Percentiles rank a stretch among this genome's conserved stretches.
Conservation (phyloP, 2,329 filamentous ascomycete species). For the Diaporthe nobilis region DNA sequence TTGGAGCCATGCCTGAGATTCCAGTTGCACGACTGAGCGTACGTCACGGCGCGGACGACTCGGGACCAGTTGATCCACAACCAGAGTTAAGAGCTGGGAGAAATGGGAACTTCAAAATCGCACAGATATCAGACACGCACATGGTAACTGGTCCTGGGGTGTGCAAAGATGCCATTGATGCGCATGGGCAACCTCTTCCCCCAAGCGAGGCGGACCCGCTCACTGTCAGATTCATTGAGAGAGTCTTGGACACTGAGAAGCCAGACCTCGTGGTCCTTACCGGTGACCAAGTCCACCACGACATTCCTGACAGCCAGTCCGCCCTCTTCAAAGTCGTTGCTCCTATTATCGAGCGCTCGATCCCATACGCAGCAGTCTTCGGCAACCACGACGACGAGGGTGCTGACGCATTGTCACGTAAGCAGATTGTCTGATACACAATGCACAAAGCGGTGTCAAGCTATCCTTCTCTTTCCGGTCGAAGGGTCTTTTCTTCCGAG, state of each 20-base stretch:
- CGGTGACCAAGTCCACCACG: constrained; percentile 72
- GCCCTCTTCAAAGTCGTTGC: constrained; percentile 73
- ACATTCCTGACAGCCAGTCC: constrained; percentile 51
- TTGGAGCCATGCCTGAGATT: constrained; percentile 50
- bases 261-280: constrained; percentile 79
- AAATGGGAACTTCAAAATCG: constrained; percentile 80
- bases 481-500: not conserved
- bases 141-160: constrained; percentile 50
- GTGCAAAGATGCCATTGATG: constrained; percentile 52
- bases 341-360: constrained; percentile 74
- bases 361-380: constrained; percentile 80
- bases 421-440: constrained; percentile 47
- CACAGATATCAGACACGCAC: constrained; percentile 70
- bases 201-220: constrained; percentile 76
- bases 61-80: constrained; percentile 46
- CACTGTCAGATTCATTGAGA: constrained; percentile 76
- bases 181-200: constrained; percentile 50
- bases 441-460: not conserved
- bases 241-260: constrained; percentile 77
- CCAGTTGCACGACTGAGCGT: constrained; percentile 54
- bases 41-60: constrained; percentile 46
- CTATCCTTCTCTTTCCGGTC: not conserved
- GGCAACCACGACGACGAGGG: constrained; percentile 83
- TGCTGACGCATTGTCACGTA: constrained; percentile 53
- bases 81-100: constrained; percentile 68